Evolutionary conservation across 1,284 basidiomycete species (phyloP).

Genomic region (Leccinum subatratum): DNA sequence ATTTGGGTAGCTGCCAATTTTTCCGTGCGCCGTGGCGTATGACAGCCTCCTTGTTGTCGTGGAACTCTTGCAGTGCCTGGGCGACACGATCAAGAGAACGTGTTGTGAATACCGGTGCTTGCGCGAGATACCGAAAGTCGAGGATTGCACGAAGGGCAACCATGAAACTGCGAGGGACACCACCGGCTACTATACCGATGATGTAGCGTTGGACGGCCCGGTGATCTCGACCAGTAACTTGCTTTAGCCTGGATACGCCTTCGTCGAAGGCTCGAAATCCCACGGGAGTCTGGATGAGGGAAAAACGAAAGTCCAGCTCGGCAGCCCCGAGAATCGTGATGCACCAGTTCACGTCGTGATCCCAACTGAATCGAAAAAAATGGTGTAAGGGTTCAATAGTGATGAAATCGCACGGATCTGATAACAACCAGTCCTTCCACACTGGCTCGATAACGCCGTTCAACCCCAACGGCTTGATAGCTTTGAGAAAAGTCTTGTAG

Average conservation of each 20-base stretch:
- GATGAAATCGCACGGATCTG: constrained; percentile 8
- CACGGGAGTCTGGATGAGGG: constrained; percentile 6
- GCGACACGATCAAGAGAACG: not conserved
- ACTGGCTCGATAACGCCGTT: constrained; percentile 13
- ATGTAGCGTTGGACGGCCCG: constrained; percentile 4
- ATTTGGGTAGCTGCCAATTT: not conserved
- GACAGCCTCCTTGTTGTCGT: constrained; percentile 7
- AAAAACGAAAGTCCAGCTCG: constrained; percentile 11
- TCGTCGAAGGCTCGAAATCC: constrained; percentile 4
- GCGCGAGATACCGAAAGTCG: constrained; percentile 7
- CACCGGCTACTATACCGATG: constrained; percentile 1
- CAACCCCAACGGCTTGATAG: not conserved
- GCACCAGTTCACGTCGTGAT: constrained; percentile 12
- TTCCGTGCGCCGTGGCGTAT: not conserved
- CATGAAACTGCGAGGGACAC: constrained; percentile 6
- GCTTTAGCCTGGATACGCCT: constrained; percentile 9
- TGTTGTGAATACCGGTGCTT: constrained; percentile 7
- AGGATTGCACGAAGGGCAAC: not conserved
- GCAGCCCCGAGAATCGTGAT: constrained; percentile 3
- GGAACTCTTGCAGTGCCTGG: constrained; percentile 7
- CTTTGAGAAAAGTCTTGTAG: constrained; percentile 6
- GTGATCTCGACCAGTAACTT: constrained; percentile 1
- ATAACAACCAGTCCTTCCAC: constrained; percentile 12
- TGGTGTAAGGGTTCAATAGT: constrained; percentile 5
- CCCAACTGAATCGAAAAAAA: constrained; percentile 3